A percentile compares a stretch with the other conserved stretches of the same genome.
Evolutionary conservation across 2,329 filamentous ascomycete genomes (phyloP).

Genomic region (Fusarium heterosporum): DNA sequence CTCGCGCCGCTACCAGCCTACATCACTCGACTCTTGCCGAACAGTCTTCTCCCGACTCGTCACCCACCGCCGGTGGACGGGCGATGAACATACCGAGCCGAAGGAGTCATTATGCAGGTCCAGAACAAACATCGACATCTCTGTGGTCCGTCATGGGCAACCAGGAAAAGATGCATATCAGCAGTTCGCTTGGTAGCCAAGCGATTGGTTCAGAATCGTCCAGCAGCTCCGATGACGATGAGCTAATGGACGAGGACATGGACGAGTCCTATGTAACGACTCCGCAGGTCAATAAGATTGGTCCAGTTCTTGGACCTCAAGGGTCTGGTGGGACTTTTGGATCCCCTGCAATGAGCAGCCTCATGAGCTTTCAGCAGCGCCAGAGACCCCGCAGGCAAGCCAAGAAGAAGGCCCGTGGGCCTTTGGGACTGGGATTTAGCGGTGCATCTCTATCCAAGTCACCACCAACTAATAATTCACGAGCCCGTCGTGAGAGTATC

Average conservation of each 20-base stretch:
- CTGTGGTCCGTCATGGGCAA: conserved; percentile 78
- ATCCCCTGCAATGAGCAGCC: conserved; percentile 78
- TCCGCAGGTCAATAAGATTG: conserved; percentile 76
- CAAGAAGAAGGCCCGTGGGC: conserved; percentile 64
- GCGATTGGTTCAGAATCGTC: conserved; percentile 81
- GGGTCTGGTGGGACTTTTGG: conserved; percentile 71
- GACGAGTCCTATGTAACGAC: conserved; percentile 86
- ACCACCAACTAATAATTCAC: conserved; percentile 68
- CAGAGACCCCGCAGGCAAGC: conserved; percentile 77
- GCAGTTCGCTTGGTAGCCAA: conserved; percentile 83
- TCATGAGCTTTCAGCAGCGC: conserved; percentile 86
- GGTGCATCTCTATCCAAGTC: conserved; percentile 73
- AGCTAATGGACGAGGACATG: conserved; percentile 78
- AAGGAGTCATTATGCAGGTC: conserved; percentile 61
- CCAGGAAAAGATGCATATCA: conserved; percentile 77
- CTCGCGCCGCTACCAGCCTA: conserved; percentile 89
- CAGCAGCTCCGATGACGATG: conserved; percentile 77
- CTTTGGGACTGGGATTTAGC: conserved; percentile 64
- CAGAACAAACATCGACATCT: conserved; percentile 75
- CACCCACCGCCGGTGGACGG: conserved; percentile 80
- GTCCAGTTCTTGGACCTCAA: conserved; percentile 58
- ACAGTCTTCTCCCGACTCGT: conserved; percentile 88
- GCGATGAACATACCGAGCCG: conserved; percentile 72
- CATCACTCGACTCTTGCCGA: conserved; percentile 96
- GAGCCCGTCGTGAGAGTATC: conserved; percentile 84